These are phyloP conservation scores for Peronospora belbahrii DNA, from an alignment of 352 stramenopile genomes.

Conservation along the genomic window DNA sequence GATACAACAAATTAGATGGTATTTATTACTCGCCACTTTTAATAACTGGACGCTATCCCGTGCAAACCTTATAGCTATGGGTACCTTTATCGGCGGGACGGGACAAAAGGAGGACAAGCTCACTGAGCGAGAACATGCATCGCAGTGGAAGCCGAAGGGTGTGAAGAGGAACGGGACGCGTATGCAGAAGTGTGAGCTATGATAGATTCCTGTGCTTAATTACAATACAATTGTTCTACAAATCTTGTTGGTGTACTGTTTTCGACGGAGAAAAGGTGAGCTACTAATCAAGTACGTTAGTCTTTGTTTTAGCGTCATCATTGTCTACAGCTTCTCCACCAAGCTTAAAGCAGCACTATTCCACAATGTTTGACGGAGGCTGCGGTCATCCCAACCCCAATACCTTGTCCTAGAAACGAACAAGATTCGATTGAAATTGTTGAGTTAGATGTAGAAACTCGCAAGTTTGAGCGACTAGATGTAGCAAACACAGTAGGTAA, in stretches of 20 bases:
- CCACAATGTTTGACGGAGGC: too few relatives aligned
- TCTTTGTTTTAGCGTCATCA: constrained; percentile 14
- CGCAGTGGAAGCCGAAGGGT: constrained; percentile 72
- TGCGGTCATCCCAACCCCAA: too few relatives aligned
- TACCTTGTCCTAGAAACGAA: too few relatives aligned
- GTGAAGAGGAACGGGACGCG: too few relatives aligned
- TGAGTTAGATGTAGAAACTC: too few relatives aligned
- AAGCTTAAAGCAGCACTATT: too few relatives aligned
- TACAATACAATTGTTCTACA: constrained; percentile 12
- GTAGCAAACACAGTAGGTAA: too few relatives aligned
- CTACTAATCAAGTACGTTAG: constrained; percentile 22
- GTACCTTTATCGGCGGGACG: constrained; percentile 88
- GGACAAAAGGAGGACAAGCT: too few relatives aligned
- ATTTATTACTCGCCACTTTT: constrained; percentile 94
- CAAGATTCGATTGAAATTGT: too few relatives aligned
- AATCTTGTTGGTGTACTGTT: not conserved
- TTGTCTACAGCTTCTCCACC: too few relatives aligned
- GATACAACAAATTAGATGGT: constrained; percentile 86
- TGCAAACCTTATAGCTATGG: constrained; percentile 92
- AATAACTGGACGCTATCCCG: constrained; percentile 59
- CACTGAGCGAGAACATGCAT: too few relatives aligned
- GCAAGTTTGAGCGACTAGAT: too few relatives aligned
- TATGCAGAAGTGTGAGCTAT: constrained; percentile 72
- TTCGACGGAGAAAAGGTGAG: constrained; percentile 8
- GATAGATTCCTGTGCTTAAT: constrained; percentile 33